Base-by-base conservation (phyloP, 768 basidiomycete genomes). In the Lactarius trivialis region DNA sequence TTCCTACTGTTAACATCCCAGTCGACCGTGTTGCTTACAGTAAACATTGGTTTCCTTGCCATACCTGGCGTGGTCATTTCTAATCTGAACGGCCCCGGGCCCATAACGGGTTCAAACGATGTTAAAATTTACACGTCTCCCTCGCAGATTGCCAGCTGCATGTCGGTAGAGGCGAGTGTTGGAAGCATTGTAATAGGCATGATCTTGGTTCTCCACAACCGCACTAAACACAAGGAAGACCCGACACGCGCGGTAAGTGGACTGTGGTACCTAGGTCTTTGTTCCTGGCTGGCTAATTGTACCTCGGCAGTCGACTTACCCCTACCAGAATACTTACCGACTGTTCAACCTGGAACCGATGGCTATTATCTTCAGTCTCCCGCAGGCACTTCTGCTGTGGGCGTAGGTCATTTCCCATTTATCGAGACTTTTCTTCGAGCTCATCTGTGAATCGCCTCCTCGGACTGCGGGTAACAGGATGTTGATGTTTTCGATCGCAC, bases 381-480 rank as follows among this genome's bases (percentile, higher is more conserved):
- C 83, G 0, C 80, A 81, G 59, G 79, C 81, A 1, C 71, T 84
- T 28, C 72, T 85, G 34, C 77, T 85, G 74, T 85, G 82, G 82
- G 77, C 77, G 83, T 83, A 67, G 71, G 82, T 76, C 11, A 15
- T 21, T n/a, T 30, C 21, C 37, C 39, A 2, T 17, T 12, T 21
- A 5, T 11, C 0, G 21, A 11, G n/a, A 15, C 19, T n/a, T n/a
- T n/a, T n/a, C 7, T 17, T 2, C 8, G 14, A 15, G 9, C 5
- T 34, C 19, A 24, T 33, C 4, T 19, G 11, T 7, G 33, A n/a
- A 12, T 28, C 19, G 7, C 5, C 14, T n/a, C n/a, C n/a, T n/a
- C 36, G n/a, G n/a, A n/a, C n/a, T n/a, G n/a, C n/a, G n/a, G n/a
- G 24, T 2, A 14, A 30, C 55, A 63, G 61, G 26, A 63, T 58